Evolutionary conservation across 2,329 filamentous ascomycete species (phyloP), one percentile per base, ranked within the genome.

Genomic region (Aspergillus pseudotamarii): DNA sequence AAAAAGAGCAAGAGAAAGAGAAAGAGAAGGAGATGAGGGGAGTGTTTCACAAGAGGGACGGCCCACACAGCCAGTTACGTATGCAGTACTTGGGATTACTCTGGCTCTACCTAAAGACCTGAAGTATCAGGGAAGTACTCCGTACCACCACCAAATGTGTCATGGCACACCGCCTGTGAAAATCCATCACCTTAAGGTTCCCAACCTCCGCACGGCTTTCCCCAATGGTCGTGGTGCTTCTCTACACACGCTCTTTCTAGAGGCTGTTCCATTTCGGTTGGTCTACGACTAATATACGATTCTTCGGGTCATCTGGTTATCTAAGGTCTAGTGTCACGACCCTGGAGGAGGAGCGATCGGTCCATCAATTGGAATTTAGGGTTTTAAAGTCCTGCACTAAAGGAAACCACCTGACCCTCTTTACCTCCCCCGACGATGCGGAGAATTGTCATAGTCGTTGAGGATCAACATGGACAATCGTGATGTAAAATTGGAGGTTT

Each of bases 41-140:
- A 53, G 16, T 23, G 30, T 63, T 59, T 59, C 53, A 57, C 32
- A 60, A 48, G 57, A 59, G 57, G 61, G 43, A 61, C 56, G 58
- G 58, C 58, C 59, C 61, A 63, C 61, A 63, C 61, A 58, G 38
- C 28, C 62, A 43, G 54, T 61, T 51, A 64, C 46, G 45, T 61
- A 61, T 38, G 30, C 55, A 43, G 53, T 64, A 62, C 60, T 50
- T 58, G 16, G 30, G 23, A 32, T 26, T 30, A 16, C 55, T 23
- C 36, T n/a, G 46, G 48, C 14, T 32, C 45, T 23, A n/a, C 55
- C 26, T 41, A 51, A n/a, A 26, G 19, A 19, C 2, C 11, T 12
- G 28, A 51, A 30, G 59, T 62, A 62, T 30, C 54, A 19, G 36
- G 10, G 45, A 38, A n/a, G 55, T 62, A 32, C 30, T 32, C 30